Base-by-base conservation (phyloP, 768 basidiomycete genomes). In the Termitomyces bulborhizus region DNA sequence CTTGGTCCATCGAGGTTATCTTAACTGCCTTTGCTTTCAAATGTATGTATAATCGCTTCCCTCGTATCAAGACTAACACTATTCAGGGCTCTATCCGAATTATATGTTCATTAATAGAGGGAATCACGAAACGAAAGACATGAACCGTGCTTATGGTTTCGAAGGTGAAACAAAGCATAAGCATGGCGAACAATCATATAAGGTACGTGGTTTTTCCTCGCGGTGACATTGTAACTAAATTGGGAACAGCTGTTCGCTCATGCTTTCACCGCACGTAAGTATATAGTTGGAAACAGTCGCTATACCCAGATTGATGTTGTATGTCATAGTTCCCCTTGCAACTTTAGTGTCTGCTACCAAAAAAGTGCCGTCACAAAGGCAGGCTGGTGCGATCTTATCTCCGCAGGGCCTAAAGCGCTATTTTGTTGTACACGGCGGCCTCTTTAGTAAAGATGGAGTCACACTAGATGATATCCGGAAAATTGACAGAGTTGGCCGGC, bases 81-180 rank as follows among this genome's bases (percentile, higher is more conserved):
- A 52, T 51, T 13, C 62, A 93, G 92, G 95, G 95, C 73, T 98
- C 54, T 93, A 91, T 71, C 96, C 96, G 3, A 82, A 82, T 55
- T 82, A 76, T 55, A 91, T 98, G 78, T 96, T 81, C 69, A 83
- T 99, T 67, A 98, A 99, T 69, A 83, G 96, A 60, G 96, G 96
- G 16, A 98, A 98, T 72, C 96, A 98, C 65, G 93, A 96, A 72
- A 86, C 93, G 57, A 90, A 91, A 68, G 94, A 98, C 45, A 98
- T 99, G 97, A 99, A 99, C 71, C 76, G 87, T 47, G 82, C 86
- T 21, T 94, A 96, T 68, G 93, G 93, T 1, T 95, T 95, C 64
- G 93, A 96, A 69, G 94, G 95, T 40, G 97, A 99, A 74, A 89
- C 85, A 31, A 96, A 96, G 66, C 89, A 96, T 65, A 98, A 99